Percentiles rank a stretch among this genome's conserved stretches.
Conservation (phyloP, 2,329 filamentous ascomycete genomes). For the Diplocarpon mali region DNA sequence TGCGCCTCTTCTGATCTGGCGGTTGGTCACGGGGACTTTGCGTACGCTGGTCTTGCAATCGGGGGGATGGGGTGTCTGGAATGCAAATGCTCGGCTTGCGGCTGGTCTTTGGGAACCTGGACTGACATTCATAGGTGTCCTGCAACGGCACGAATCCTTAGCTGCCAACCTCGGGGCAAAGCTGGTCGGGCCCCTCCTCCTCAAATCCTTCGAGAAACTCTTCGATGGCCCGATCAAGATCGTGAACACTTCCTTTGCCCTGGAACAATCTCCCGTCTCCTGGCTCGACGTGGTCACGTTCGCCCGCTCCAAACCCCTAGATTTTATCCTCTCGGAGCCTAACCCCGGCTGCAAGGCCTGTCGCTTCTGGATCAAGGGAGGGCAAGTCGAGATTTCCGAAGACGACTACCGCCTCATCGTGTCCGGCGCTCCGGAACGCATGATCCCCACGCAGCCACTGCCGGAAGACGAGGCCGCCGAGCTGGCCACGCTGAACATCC, state of each 20-base stretch:
- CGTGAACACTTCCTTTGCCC: slow-evolving; percentile 36
- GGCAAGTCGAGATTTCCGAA: slow-evolving; percentile 74
- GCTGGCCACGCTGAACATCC: slow-evolving; percentile 69
- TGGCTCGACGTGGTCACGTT: slow-evolving; percentile 85
- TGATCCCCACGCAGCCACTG: slow-evolving; percentile 70
- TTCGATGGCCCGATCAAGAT: slow-evolving; percentile 67
- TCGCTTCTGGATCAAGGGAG: slow-evolving; percentile 72
- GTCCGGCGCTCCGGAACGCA: slow-evolving; percentile 71
- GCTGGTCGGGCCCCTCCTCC: slow-evolving; percentile 68
- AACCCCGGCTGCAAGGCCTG: slow-evolving; percentile 62
- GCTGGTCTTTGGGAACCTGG: no score
- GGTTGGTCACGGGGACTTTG: background rate
- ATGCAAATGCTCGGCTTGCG: background rate
- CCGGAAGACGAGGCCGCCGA: slow-evolving; percentile 82
- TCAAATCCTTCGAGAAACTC: slow-evolving; percentile 76
- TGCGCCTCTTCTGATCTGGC: background rate
- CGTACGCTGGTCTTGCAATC: background rate
- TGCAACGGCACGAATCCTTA: slow-evolving; percentile 77
- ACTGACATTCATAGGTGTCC: slow-evolving; percentile 41
- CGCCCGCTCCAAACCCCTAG: slow-evolving; percentile 66
- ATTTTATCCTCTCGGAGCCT: slow-evolving; percentile 62
- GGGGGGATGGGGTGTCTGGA: background rate
- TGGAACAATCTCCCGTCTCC: slow-evolving; percentile 52
- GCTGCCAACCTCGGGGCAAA: slow-evolving; percentile 77
- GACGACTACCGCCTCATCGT: slow-evolving; percentile 80